phyloP scores from a whole-genome alignment of 2,329 filamentous ascomycete species.

The Pseudonectria buxi region DNA sequence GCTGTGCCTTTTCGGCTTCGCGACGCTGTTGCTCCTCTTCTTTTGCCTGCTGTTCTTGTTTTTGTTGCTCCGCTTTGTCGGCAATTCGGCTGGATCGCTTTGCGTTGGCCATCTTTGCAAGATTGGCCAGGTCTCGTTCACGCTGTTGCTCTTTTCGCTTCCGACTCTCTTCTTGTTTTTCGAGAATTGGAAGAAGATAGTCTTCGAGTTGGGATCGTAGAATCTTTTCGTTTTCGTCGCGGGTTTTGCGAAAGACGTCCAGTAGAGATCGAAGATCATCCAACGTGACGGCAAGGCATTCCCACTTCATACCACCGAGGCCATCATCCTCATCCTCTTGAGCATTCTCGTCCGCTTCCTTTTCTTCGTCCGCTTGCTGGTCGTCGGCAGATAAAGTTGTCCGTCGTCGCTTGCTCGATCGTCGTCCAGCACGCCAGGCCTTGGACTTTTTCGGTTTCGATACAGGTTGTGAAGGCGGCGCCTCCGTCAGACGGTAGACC shows the following conservation, averaged over 20 bases:
- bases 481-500: constrained; percentile 80
- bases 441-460: constrained; percentile 60
- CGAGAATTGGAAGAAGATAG: constrained; percentile 76
- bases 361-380: constrained; percentile 30
- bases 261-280: constrained; percentile 70
- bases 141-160: constrained; percentile 62
- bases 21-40: constrained; percentile 53
- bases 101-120: constrained; percentile 85
- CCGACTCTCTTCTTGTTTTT: constrained; percentile 68
- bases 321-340: constrained; percentile 51
- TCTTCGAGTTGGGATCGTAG: constrained; percentile 65
- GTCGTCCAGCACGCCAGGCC: constrained; percentile 40
- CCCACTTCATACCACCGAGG: constrained; percentile 76
- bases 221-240: constrained; percentile 78
- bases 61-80: constrained; percentile 70
- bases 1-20: constrained; percentile 56
- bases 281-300: constrained; percentile 78
- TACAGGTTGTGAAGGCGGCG: constrained; percentile 54
- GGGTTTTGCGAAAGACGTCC: constrained; percentile 63
- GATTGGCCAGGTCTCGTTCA: constrained; percentile 70
- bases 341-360: constrained; percentile 20
- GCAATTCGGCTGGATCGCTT: constrained; percentile 91
- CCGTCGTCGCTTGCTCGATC: constrained; percentile 68
- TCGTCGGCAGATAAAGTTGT: constrained; percentile 32
- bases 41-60: constrained; percentile 61